These are phyloP conservation scores for Pythium phragmiticola DNA, from an alignment of 352 stramenopile species.

Conservation along the genomic window DNA sequence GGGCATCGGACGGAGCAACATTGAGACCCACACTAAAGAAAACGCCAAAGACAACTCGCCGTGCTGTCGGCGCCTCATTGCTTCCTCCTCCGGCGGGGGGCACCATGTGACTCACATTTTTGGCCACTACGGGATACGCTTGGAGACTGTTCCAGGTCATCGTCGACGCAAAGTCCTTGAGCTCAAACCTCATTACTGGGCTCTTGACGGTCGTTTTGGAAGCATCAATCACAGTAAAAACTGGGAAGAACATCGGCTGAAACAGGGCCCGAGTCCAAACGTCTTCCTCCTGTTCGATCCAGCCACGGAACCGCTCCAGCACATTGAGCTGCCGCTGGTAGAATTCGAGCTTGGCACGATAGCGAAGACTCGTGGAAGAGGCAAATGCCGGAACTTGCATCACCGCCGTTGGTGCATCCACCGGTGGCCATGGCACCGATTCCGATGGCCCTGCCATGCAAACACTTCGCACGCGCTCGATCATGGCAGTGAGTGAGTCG, in stretches of 20 bases:
- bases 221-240: slow-evolving; percentile 23
- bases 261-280: slow-evolving; percentile 49
- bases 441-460: not conserved
- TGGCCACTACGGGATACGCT: slow-evolving; percentile 1
- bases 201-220: slow-evolving; percentile 8
- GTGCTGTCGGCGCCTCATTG: not conserved
- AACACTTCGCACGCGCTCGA: slow-evolving; percentile 15
- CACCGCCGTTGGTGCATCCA: not conserved
- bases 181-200: slow-evolving; percentile 32
- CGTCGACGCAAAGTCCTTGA: slow-evolving; percentile 36
- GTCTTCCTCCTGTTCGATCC: slow-evolving; percentile 32
- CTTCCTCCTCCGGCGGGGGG: not conserved
- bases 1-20: slow-evolving; percentile 14
- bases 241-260: slow-evolving; percentile 33
- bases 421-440: slow-evolving; percentile 22
- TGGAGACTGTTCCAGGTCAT: slow-evolving; percentile 24
- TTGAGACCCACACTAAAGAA: slow-evolving; percentile 25
- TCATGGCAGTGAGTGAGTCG: slow-evolving; percentile 28
- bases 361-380: slow-evolving; percentile 27
- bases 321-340: slow-evolving; percentile 44
- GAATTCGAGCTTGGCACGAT: slow-evolving; percentile 35
- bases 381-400: slow-evolving; percentile 9
- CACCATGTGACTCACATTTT: slow-evolving; percentile 16
- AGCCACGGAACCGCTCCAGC: slow-evolving; percentile 41
- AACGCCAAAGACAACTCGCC: slow-evolving; percentile 26